These are phyloP conservation scores for Dichotomopilus funicola DNA, from an alignment of 2,329 filamentous ascomycete species.

Conservation along the genomic window DNA sequence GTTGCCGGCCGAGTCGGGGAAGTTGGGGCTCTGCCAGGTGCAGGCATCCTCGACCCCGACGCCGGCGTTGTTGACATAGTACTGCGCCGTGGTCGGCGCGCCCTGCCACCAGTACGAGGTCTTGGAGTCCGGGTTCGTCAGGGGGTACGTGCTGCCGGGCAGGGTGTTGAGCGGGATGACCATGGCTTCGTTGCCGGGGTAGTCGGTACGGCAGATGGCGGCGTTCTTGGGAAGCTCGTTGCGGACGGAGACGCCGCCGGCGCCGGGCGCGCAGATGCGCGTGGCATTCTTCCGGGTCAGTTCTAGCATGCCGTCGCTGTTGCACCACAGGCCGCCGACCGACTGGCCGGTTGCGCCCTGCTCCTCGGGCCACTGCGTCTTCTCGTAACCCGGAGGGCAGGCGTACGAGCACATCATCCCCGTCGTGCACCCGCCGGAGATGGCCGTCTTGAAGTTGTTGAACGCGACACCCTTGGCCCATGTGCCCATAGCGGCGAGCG, in stretches of 20 bases:
- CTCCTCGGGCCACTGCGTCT: constrained; percentile 74
- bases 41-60: constrained; percentile 62
- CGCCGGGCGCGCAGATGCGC: constrained; percentile 69
- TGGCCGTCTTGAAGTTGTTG: constrained; percentile 57
- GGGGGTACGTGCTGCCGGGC: constrained; percentile 50
- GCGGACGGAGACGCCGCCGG: constrained; percentile 62
- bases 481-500: constrained; percentile 60
- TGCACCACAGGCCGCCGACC: constrained; percentile 81
- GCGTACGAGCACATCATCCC: constrained; percentile 84
- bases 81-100: constrained; percentile 77
- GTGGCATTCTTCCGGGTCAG: constrained; percentile 63
- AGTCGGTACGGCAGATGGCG: constrained; percentile 88
- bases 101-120: constrained; percentile 75
- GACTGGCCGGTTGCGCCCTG: constrained; percentile 81
- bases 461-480: constrained; percentile 50
- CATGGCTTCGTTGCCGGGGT: constrained; percentile 87
- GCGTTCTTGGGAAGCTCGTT: constrained; percentile 66
- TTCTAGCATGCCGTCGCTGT: constrained; percentile 62
- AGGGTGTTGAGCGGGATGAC: constrained; percentile 65
- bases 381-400: constrained; percentile 86
- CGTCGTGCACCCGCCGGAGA: constrained; percentile 53
- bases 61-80: constrained; percentile 89
- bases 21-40: constrained; percentile 55
- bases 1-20: constrained; percentile 62
- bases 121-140: constrained; percentile 69